These are phyloP conservation scores for Protomyces gravidus DNA, from an alignment of 1,139 yeast genomes.

Conservation along the genomic window DNA sequence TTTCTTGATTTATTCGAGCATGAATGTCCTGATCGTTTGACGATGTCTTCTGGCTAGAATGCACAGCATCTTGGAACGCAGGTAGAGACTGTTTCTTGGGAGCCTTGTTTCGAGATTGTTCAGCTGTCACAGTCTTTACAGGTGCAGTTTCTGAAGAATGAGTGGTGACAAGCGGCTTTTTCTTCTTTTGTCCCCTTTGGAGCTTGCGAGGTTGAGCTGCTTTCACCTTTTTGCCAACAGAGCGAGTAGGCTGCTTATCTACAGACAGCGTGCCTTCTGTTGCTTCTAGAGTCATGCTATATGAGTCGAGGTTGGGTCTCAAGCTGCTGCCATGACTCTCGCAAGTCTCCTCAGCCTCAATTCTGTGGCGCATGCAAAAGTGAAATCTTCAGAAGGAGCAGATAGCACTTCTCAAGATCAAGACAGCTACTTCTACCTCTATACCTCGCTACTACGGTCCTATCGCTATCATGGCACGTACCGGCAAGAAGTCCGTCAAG, in stretches of 20 bases:
- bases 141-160: not conserved
- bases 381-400: too few species aligned
- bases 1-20: not conserved
- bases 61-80: not conserved
- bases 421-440: too few species aligned
- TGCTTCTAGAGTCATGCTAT: too few species aligned
- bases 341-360: too few species aligned
- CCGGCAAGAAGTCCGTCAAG: conserved; percentile 24
- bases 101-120: not conserved
- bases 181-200: conserved; percentile 22
- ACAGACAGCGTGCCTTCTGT: not conserved
- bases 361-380: too few species aligned
- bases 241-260: not conserved
- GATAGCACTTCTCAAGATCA: too few species aligned
- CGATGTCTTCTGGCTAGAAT: not conserved
- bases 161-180: not conserved
- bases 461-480: conserved; percentile 18
- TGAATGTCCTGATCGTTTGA: not conserved
- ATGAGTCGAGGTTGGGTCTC: too few species aligned
- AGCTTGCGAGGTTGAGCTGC: conserved; percentile 5
- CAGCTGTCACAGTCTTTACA: too few species aligned
- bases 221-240: conserved; percentile 15
- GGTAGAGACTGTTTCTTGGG: not conserved
- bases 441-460: too few species aligned
- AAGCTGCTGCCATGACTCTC: too few species aligned